Base-by-base conservation (phyloP, 192 early-diverging fungal genomes). In the Coemansia sp. region DNA sequence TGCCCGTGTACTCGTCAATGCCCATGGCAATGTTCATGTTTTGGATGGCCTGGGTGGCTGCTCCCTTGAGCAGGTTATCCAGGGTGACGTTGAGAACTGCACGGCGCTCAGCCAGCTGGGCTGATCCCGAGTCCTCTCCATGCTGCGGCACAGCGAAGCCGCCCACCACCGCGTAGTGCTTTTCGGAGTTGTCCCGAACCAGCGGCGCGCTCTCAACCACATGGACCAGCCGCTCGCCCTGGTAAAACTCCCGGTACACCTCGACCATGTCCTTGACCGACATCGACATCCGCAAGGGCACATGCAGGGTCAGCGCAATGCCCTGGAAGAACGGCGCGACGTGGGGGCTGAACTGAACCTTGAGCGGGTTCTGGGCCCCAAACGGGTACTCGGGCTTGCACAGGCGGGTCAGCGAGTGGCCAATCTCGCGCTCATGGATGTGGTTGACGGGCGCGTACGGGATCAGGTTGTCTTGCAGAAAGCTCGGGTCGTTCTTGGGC, bases 41-140 rank as follows among this genome's bases (percentile, higher is more conserved):
- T 80, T 95, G 93, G 32, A 97, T 71, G 12, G 94, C 93, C 74
- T 99, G 97, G n/a, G 95, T 99, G 1, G 97, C 97, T 17, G 95
- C 95, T 5, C 97, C 97, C 85, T 99, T 99, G 50, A 97, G 83
- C 68, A 99, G 66, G 54, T 99, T 99, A 66, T 97, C 97, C 53
- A 99, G 88, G 2, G 94, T 96, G 9, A 90, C 88, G 20, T 90
- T 86, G 7, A 99, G 77, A 11, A 97, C 93, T 3, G 86, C 93
- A 40, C 96, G 76, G 64, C 87, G 85, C 14, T 80, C 87, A 1
- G 73, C 81, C 38, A 77, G 62, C 7, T 53, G 47, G 6, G 43
- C 65, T 6, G 59, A 53, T 1, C 58, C 60, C 11, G 28, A 28
- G 10, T 40, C 64, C 26, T 49, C 53, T 38, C 47, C 38, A 12